These are phyloP conservation scores for Hypericum perforatum DNA, from an alignment of 345 rosid species.

Conservation along the genomic window DNA sequence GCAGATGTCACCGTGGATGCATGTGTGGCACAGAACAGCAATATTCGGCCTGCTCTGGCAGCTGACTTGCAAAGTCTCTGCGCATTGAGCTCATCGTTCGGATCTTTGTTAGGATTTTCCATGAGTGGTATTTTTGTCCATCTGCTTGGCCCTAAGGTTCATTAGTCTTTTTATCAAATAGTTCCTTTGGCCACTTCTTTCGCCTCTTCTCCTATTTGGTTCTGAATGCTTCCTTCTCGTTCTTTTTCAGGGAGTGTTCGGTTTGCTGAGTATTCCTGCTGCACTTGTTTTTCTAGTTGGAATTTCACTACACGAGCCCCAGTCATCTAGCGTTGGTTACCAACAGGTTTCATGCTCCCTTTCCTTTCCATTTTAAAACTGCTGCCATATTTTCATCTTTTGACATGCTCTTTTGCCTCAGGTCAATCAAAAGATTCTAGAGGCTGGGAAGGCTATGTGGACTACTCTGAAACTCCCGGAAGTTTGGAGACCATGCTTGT, in stretches of 20 bases:
- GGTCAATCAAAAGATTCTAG: constrained; percentile 55
- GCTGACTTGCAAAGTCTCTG: constrained; percentile 96
- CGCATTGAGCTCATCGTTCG: constrained; percentile 58
- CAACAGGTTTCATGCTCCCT: constrained; percentile 38
- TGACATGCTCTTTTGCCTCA: constrained; percentile 20
- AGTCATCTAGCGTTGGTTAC: constrained; percentile 40
- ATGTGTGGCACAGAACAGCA: constrained; percentile 83
- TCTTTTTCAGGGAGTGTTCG: constrained; percentile 59
- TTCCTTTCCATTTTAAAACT: neutral
- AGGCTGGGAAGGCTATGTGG: constrained; percentile 82
- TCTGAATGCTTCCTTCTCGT: constrained; percentile 9
- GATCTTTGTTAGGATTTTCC: constrained; percentile 66
- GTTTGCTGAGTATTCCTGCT: constrained; percentile 62
- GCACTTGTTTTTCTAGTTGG: constrained; percentile 57
- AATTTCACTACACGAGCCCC: constrained; percentile 46
- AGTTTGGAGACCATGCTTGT: constrained; percentile 85
- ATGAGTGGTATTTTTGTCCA: constrained; percentile 83
- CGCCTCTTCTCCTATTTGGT: neutral
- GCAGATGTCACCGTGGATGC: constrained; percentile 98
- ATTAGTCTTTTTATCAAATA: constrained; percentile 4
- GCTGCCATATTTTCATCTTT: constrained; percentile 2
- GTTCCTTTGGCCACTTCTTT: neutral
- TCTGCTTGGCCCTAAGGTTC: constrained; percentile 77
- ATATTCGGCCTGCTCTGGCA: constrained; percentile 57
- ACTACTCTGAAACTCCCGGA: constrained; percentile 57